Percentiles rank a stretch among this genome's conserved stretches.
Conservation (phyloP, 2,329 filamentous ascomycete genomes). For the Zymoseptoria ardabiliae region DNA sequence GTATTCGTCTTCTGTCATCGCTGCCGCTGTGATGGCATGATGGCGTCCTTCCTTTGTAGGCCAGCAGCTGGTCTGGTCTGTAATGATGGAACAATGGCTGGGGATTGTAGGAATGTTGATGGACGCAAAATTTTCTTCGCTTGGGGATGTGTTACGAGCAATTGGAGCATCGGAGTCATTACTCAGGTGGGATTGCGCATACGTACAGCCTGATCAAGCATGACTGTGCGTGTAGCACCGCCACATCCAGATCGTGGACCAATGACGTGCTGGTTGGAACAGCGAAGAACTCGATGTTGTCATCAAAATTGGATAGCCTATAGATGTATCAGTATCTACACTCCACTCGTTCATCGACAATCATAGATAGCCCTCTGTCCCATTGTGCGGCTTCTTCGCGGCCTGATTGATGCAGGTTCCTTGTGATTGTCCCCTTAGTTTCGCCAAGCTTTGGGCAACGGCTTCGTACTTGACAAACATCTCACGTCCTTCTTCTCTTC, state of each 20-base stretch:
- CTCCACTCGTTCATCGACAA: not conserved
- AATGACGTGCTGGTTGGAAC: not conserved
- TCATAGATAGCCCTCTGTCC: not conserved
- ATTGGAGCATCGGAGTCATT: too few species aligned
- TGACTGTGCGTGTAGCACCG: not conserved
- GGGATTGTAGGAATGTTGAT: too few species aligned
- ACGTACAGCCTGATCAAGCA: not conserved
- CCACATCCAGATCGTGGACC: not conserved
- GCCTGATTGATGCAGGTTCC: not conserved
- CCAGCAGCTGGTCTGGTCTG: too few species aligned
- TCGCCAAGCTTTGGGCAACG: not conserved
- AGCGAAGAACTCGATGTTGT: not conserved
- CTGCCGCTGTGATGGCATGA: too few species aligned
- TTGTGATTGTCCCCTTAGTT: conserved; percentile 2
- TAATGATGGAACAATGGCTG: too few species aligned
- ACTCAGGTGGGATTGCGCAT: too few species aligned
- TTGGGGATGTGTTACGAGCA: too few species aligned
- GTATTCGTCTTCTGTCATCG: too few species aligned
- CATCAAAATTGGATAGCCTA: not conserved
- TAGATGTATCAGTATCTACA: not conserved
- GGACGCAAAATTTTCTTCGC: too few species aligned
- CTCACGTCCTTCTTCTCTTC: conserved; percentile 63
- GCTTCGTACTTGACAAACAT: conserved; percentile 28
- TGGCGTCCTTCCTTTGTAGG: too few species aligned
- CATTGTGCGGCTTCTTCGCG: not conserved